These are phyloP conservation scores for Agaricus subrufescens DNA, from an alignment of 768 basidiomycete species.

Conservation along the genomic window DNA sequence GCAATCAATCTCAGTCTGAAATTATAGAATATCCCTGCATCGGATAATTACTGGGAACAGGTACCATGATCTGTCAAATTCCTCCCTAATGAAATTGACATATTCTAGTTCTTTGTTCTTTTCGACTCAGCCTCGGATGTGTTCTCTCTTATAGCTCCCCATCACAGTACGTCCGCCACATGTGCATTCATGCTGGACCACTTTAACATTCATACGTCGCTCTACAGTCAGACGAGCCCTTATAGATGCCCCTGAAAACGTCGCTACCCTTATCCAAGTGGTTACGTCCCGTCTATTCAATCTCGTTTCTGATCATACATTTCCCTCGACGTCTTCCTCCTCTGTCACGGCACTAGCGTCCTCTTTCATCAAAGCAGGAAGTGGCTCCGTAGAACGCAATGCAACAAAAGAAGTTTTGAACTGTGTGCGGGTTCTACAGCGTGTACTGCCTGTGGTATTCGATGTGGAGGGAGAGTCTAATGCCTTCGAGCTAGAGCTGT, in stretches of 20 bases:
- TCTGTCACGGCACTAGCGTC: conserved; percentile 65
- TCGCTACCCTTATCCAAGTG: conserved; percentile 75
- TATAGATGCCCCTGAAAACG: conserved; percentile 78
- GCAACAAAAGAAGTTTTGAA: conserved; percentile 87
- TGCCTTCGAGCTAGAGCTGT: conserved; percentile 69
- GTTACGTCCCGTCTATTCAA: conserved; percentile 67
- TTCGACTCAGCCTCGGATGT: conserved; percentile 92
- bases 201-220: conserved; percentile 11
- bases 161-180: conserved; percentile 60
- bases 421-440: conserved; percentile 84
- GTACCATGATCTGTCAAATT: conserved; percentile 32
- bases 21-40: conserved; percentile 63
- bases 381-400: conserved; percentile 50
- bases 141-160: conserved; percentile 81
- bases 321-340: conserved; percentile 53
- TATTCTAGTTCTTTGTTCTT: conserved; percentile 65
- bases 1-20: conserved; percentile 1
- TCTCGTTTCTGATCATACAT: conserved; percentile 75
- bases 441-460: conserved; percentile 88
- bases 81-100: not conserved
- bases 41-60: conserved; percentile 89
- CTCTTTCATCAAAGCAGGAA: conserved; percentile 60
- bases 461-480: conserved; percentile 70
- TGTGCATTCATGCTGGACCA: not conserved
- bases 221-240: conserved; percentile 75